Base-by-base conservation (phyloP, 306 rosid genomes). In the Sophora flavescens region DNA sequence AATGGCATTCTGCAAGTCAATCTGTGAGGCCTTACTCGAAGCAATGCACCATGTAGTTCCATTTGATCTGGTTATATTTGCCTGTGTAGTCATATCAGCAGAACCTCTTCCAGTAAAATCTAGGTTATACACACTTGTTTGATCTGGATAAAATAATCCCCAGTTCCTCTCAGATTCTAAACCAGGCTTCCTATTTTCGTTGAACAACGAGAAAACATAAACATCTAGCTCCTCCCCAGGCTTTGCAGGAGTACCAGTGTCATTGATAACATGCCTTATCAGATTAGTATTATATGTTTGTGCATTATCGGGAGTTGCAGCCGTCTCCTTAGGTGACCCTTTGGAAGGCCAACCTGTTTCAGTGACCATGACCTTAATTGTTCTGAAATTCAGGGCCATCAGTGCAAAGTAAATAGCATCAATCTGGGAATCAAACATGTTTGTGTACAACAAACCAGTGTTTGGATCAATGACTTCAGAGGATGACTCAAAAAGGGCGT, bases 261-360 rank as follows among this genome's bases (percentile, higher is more conserved):
- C 52, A 28, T 85, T 85, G 45, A 85, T 74, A 42, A 85, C 88
- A 17, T 85, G 88, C 77, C 86, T 78, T 64, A 85, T 85, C 74
- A 85, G 84, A 85, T 85, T 85, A 70, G 84, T 47, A 52, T 85
- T 96, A 79, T 89, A 96, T 17, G 81, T 91, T 76, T 96, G 99
- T 60, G 99, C 88, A 64, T 85, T 85, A 65, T 85, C 88, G 13
- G 86, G 82, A 48, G 88, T 85, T 47, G 99, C 99, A 70, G 96
- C 91, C 8, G 86, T 88, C 87, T 96, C 99, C 89, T 91, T 96
- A 5, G 96, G 93, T 0, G 99, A 92, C 51, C 99, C 99, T 68
- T 93, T 96, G 12, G 98, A 89, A 70, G 99, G 99, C 99, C 99
- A 96, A 62, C 99, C 99, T 16, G 99, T 96, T 84, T 96, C 99